These are phyloP conservation scores for Euphorbia celastroides DNA, from an alignment of 441 rosid genomes.

Conservation along the genomic window DNA sequence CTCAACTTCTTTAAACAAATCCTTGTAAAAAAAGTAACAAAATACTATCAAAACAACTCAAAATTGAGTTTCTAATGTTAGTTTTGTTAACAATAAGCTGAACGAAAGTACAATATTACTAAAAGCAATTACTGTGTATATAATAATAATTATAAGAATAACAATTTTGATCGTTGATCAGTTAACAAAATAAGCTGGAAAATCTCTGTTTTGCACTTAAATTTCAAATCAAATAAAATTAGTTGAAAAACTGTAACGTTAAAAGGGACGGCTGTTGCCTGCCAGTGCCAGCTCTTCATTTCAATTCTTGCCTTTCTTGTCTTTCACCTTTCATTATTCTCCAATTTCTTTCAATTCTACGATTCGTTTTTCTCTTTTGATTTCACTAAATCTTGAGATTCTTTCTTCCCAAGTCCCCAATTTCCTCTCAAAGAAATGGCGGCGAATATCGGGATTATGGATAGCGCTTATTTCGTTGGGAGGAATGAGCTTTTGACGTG, in stretches of 20 bases:
- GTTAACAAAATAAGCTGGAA: neutral
- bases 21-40: too few species aligned
- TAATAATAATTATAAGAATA: too few species aligned
- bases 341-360: neutral
- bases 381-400: too few species aligned
- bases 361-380: too few species aligned
- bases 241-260: neutral
- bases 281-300: neutral
- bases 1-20: too few species aligned
- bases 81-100: neutral
- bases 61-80: too few species aligned
- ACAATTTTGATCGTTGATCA: neutral
- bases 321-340: neutral
- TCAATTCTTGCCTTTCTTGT: neutral
- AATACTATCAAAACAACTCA: too few species aligned
- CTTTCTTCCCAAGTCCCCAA: too few species aligned
- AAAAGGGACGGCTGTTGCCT: neutral
- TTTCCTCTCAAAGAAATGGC: slow-evolving; percentile 77
- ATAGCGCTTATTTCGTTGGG: slow-evolving; percentile 94
- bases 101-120: neutral
- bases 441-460: slow-evolving; percentile 91
- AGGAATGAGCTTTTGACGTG: slow-evolving; percentile 87
- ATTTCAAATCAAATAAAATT: too few species aligned
- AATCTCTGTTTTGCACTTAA: too few species aligned
- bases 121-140: too few species aligned